Evolutionary conservation across 257 asterid genomes (phyloP).

Genomic region (Solanum bulbocastanum): DNA sequence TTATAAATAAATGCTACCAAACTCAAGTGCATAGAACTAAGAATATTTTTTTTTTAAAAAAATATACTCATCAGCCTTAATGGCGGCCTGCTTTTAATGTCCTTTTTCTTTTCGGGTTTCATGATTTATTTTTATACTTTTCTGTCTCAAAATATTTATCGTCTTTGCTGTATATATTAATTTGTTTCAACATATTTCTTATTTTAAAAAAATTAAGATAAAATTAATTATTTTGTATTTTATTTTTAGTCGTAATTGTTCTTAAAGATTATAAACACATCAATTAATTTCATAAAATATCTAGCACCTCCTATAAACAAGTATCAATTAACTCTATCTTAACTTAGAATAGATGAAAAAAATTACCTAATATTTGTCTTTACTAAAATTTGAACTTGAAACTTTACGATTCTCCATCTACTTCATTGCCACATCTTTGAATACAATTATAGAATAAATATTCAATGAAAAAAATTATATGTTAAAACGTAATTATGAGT

Average conservation of each 20-base stretch:
- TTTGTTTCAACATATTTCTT: no score
- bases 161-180: no score
- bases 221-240: no score
- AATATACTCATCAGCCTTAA: neutral
- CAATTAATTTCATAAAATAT: no score
- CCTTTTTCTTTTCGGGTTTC: neutral
- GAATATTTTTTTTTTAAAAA: neutral
- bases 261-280: no score
- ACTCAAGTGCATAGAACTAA: neutral
- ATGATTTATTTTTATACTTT: neutral
- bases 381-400: no score
- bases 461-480: no score
- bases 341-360: accelerated
- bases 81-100: neutral
- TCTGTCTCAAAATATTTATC: neutral
- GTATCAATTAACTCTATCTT: no score
- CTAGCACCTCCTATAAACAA: neutral
- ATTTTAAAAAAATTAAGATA: no score
- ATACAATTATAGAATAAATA: neutral
- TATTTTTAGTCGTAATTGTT: no score
- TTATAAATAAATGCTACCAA: neutral
- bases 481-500: no score
- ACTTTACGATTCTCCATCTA: neutral
- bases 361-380: neutral
- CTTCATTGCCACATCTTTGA: no score